These are phyloP conservation scores for Nitzschia putrida DNA, from an alignment of 108 stramenopile species.

Conservation along the genomic window DNA sequence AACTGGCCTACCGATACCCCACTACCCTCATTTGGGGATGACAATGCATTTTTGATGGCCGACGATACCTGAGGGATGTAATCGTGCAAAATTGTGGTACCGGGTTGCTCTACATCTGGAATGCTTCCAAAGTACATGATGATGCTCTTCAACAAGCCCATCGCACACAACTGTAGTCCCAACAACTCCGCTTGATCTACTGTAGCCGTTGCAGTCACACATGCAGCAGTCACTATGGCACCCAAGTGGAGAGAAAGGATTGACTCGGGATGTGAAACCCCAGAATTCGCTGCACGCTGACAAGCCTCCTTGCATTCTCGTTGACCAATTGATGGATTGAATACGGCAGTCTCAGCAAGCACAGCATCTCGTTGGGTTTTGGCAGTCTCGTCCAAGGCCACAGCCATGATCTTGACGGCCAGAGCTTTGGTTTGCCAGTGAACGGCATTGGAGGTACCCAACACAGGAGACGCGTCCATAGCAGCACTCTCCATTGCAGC, in stretches of 20 bases:
- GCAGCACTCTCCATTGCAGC: conserved; percentile 34
- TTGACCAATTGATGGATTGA: conserved; percentile 52
- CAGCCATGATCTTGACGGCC: conserved; percentile 43
- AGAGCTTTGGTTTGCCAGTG: conserved; percentile 69
- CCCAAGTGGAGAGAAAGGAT: conserved; percentile 56
- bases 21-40: conserved; percentile 41
- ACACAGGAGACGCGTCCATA: conserved; percentile 34
- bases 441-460: conserved; percentile 41
- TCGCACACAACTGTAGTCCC: conserved; percentile 61
- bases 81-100: conserved; percentile 55
- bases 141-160: conserved; percentile 51
- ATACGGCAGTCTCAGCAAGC: conserved; percentile 29
- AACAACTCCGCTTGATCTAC: conserved; percentile 76
- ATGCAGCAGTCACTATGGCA: conserved; percentile 58
- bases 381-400: conserved; percentile 45
- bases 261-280: conserved; percentile 19
- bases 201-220: conserved; percentile 63
- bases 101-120: conserved; percentile 66
- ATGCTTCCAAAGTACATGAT: conserved; percentile 59
- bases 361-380: conserved; percentile 20
- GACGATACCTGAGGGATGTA: conserved; percentile 80
- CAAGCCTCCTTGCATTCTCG: conserved; percentile 39
- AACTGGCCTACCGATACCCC: conserved; percentile 44
- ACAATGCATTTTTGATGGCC: conserved; percentile 70
- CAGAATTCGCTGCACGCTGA: conserved; percentile 13